Percentiles rank a stretch among this genome's conserved stretches.
Conservation (phyloP, 805 yeast genomes). For the Metschnikowia kofuensis region DNA sequence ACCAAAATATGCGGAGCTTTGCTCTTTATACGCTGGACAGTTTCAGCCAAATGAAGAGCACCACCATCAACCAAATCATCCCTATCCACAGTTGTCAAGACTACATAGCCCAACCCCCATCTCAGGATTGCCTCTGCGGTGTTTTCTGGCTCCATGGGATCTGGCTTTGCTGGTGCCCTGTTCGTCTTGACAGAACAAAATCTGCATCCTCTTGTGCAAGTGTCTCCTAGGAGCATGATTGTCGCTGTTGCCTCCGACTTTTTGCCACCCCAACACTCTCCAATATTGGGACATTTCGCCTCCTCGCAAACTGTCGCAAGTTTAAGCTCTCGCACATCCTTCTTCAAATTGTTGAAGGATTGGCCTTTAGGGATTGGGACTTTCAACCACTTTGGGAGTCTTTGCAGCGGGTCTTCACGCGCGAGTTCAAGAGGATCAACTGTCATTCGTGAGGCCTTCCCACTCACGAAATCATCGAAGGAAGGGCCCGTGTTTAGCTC, state of each 20-base stretch:
- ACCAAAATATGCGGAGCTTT: conserved; percentile 90
- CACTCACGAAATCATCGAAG: conserved; percentile 85
- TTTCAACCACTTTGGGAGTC: conserved; percentile 91
- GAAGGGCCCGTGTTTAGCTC: conserved; percentile 81
- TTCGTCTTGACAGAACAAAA: conserved; percentile 96
- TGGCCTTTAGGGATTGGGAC: conserved; percentile 97
- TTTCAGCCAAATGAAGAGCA: conserved; percentile 82
- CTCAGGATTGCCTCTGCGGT: conserved; percentile 96
- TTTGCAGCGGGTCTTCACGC: conserved; percentile 60
- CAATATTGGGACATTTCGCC: conserved; percentile 98
- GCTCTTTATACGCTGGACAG: conserved; percentile 77
- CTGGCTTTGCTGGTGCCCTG: conserved; percentile 82
- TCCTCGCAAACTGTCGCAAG: conserved; percentile 97
- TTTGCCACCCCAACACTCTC: conserved; percentile 99
- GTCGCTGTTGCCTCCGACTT: conserved; percentile 95
- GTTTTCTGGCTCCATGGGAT: conserved; percentile 95
- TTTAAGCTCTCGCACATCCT: conserved; percentile 83
- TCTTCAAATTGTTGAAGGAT: conserved; percentile 73
- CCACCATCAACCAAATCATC: conserved; percentile 96
- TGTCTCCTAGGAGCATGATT: conserved; percentile 96
- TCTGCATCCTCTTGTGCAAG: conserved; percentile 98
- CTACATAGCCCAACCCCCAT: conserved; percentile 99
- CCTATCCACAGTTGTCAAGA: conserved; percentile 94
- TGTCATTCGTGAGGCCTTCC: conserved; percentile 65
- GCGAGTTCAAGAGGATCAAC: conserved; percentile 79